These are phyloP conservation scores for Podospora bellae-mahoneyi DNA, from an alignment of 495 filamentous ascomycete species.

Conservation along the genomic window DNA sequence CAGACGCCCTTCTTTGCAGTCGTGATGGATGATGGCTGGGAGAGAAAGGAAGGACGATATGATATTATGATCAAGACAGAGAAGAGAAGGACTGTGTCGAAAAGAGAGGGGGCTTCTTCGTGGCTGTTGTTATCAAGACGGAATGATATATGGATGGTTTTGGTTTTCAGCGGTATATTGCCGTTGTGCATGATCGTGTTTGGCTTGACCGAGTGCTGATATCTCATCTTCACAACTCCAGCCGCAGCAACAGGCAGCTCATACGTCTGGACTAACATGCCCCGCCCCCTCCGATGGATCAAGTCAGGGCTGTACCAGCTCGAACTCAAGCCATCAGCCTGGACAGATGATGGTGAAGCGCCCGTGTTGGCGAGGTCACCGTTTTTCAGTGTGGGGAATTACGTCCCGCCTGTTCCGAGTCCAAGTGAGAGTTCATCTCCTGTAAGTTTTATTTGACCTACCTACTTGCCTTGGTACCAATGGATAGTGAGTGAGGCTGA, in stretches of 20 bases:
- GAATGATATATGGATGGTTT: too few species aligned
- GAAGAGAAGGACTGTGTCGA: too few species aligned
- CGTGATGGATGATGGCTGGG: too few species aligned
- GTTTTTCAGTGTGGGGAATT: constrained; percentile 23
- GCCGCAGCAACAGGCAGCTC: constrained; percentile 30
- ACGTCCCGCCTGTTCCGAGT: background rate
- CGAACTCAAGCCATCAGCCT: constrained; percentile 30
- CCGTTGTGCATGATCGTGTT: too few species aligned
- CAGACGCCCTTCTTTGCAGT: too few species aligned
- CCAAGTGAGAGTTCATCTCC: background rate
- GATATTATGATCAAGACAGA: too few species aligned
- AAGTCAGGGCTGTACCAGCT: constrained; percentile 38
- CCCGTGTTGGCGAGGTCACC: constrained; percentile 28
- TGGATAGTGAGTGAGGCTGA: background rate
- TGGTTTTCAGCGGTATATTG: too few species aligned
- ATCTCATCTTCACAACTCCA: constrained; percentile 14
- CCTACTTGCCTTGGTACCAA: too few species aligned
- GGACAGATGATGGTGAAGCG: constrained; percentile 14
- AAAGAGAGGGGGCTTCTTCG: too few species aligned
- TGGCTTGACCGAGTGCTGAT: background rate
- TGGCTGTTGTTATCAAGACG: too few species aligned
- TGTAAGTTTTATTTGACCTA: constrained; percentile 6
- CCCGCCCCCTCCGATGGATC: constrained; percentile 40
- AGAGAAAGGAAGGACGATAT: too few species aligned
- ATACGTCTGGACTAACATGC: constrained; percentile 36